phyloP scores from a whole-genome alignment of 2,329 filamentous ascomycete species.

The Cryphonectria carpinicola region DNA sequence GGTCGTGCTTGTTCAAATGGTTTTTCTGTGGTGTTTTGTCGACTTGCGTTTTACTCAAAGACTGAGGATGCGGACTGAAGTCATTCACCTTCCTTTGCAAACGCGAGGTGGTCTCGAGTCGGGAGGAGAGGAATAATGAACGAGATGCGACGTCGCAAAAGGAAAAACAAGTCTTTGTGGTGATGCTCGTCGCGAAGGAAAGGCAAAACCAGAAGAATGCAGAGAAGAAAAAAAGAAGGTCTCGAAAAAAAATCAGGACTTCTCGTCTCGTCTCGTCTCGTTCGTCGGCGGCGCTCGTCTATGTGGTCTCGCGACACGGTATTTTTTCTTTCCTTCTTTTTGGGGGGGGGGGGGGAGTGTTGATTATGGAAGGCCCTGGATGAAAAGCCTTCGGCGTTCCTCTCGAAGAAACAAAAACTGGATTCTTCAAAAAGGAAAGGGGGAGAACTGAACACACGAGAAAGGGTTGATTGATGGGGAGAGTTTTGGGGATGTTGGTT shows the following conservation, averaged over 20 bases:
- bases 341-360: not conserved
- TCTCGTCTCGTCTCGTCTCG: slow-evolving; percentile 25
- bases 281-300: slow-evolving; percentile 17
- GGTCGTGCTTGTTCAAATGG: slow-evolving; percentile 26
- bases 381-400: slow-evolving; percentile 42
- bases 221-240: slow-evolving; percentile 24
- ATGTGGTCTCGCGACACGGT: slow-evolving; percentile 26
- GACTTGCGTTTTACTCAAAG: slow-evolving; percentile 26
- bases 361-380: slow-evolving; percentile 19
- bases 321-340: slow-evolving; percentile 7
- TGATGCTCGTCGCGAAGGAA: slow-evolving; percentile 21
- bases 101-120: slow-evolving; percentile 22
- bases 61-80: slow-evolving; percentile 20
- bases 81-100: slow-evolving; percentile 27
- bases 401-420: slow-evolving; percentile 45
- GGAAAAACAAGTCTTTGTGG: slow-evolving; percentile 19
- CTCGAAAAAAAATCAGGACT: slow-evolving; percentile 18
- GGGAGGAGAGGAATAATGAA: slow-evolving; percentile 17
- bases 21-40: slow-evolving; percentile 16
- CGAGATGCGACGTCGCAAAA: slow-evolving; percentile 18
- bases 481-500: slow-evolving; percentile 34
- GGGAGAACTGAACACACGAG: slow-evolving; percentile 43
- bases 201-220: slow-evolving; percentile 21
- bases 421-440: slow-evolving; percentile 51
- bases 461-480: slow-evolving; percentile 32